Base-by-base conservation (phyloP, 2,329 filamentous ascomycete genomes). In the Diplodia intermedia region DNA sequence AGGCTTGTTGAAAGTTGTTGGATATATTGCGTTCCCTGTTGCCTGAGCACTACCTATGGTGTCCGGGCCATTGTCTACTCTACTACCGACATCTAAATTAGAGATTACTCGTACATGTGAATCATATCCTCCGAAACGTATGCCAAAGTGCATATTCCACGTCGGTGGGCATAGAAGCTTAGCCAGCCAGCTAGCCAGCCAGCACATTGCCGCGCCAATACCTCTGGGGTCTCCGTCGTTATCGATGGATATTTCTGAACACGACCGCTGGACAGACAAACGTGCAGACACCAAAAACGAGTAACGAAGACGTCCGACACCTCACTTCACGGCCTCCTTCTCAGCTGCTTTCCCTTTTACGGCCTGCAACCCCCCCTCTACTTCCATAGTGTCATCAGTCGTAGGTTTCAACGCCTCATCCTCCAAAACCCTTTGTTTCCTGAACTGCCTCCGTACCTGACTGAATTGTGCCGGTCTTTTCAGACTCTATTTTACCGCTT, bases 261-360 rank as follows among this genome's bases (percentile, higher is more conserved):
- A 38, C 36, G 36, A 12, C 36, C 36, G 18, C n/a, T 38, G 36
- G 38, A 33, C 31, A 52, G n/a, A 36, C 31, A n/a, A 14, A 29
- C 49, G n/a, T 40, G 14, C 29, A 60, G 43, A 53, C 43, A 38
- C 18, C 33, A 14, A 40, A 20, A 57, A 4, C 12, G 54, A 33
- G 55, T 2, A 40, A 20, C 54, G 29, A 60, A 7, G 26, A 31
- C 4, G 23, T 23, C 31, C 47, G 12, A 11, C 33, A 23, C 57
- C 11, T 67, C 65, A 67, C 54, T 67, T 60, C 33, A 52, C 65
- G n/a, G 29, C 20, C 40, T 67, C 53, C 26, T 57, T 26, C 36
- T 56, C 65, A 31, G 40, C 40, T 9, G 54, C 47, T 7, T 53
- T 50, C 14, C 38, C 65, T 29, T 38, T 40, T 29, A 8, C 53